Conservation (phyloP, 2,329 filamentous ascomycete species). For the Aspergillus terreus region DNA sequence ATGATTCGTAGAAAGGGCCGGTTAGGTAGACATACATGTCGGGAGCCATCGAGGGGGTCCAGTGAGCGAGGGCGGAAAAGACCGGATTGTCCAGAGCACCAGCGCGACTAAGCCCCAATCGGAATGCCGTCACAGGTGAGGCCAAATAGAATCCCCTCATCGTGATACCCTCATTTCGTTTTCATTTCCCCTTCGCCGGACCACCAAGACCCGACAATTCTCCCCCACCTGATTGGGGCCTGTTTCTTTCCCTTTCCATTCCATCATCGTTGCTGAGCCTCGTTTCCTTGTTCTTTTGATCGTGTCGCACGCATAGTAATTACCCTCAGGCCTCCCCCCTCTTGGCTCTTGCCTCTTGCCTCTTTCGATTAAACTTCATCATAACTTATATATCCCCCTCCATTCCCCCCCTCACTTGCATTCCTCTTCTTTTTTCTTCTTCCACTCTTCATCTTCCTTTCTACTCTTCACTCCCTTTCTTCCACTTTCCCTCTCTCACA, state of each 20-base stretch:
- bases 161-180: not conserved
- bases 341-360: not conserved
- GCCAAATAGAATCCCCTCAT: not conserved
- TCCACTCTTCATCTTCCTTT: not conserved
- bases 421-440: not conserved
- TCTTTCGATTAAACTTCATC: not conserved
- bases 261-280: not conserved
- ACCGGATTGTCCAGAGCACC: not conserved
- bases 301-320: too few species aligned
- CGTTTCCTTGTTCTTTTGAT: not conserved
- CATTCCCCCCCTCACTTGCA: not conserved
- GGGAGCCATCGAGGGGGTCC: not conserved
- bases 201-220: not conserved
- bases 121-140: not conserved
- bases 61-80: not conserved
- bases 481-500: slow-evolving; percentile 6
- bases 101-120: not conserved
- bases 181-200: not conserved
- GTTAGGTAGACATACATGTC: not conserved
- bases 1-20: not conserved
- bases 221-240: not conserved
- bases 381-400: not conserved
- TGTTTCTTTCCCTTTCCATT: not conserved
- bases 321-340: not conserved
- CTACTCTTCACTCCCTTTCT: not conserved